These are phyloP conservation scores for Colletotrichum sp. DNA, from an alignment of 2,329 filamentous ascomycete species.

Conservation along the genomic window DNA sequence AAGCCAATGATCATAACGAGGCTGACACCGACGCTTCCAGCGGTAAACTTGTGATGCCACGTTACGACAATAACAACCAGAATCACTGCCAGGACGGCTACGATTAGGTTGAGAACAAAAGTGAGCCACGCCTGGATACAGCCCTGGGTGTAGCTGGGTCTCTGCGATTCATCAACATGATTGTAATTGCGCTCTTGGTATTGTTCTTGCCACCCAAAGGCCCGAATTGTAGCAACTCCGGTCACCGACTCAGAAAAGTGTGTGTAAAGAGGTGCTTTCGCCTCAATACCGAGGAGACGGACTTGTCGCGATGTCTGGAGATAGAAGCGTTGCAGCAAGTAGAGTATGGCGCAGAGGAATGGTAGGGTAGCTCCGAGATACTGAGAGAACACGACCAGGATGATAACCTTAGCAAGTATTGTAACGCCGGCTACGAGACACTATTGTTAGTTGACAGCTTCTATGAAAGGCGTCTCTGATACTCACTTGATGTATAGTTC, in stretches of 20 bases:
- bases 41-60: slow-evolving; percentile 30
- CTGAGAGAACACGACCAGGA: slow-evolving; percentile 8
- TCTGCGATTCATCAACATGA: background rate
- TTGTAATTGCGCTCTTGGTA: background rate
- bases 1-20: slow-evolving; percentile 15
- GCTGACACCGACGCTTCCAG: slow-evolving; percentile 28
- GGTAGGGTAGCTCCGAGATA: slow-evolving; percentile 31
- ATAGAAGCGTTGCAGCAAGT: slow-evolving; percentile 34
- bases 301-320: slow-evolving; percentile 39
- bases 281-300: slow-evolving; percentile 35
- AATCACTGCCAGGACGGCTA: background rate
- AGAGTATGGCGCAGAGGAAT: slow-evolving; percentile 27
- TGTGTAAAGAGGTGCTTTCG: slow-evolving; percentile 36
- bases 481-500: slow-evolving; percentile 12
- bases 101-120: background rate
- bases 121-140: slow-evolving; percentile 1
- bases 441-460: background rate
- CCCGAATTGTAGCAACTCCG: slow-evolving; percentile 24
- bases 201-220: slow-evolving; percentile 12
- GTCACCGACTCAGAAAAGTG: slow-evolving; percentile 30
- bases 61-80: background rate
- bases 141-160: background rate
- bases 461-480: background rate
- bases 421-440: background rate
- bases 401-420: background rate